Evolutionary conservation across 2,329 filamentous ascomycete species (phyloP), one percentile per base, ranked within the genome.

Genomic region (Alternaria alternata): DNA sequence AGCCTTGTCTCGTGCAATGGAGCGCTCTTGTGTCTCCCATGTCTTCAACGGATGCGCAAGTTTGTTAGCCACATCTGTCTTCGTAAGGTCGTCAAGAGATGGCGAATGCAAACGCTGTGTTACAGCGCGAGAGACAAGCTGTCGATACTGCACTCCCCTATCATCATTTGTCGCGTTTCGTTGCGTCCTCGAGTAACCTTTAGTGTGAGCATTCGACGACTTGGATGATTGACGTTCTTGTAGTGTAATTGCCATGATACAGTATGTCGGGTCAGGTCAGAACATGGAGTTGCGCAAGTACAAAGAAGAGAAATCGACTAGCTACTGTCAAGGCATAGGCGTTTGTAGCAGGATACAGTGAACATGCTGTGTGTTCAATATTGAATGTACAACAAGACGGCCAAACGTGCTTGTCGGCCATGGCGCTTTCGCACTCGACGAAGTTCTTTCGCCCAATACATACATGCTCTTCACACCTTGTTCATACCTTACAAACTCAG

Each of bases 41-140:
- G 39, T 30, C 28, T 44, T 12, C 20, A 44, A 2, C 12, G 39
- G 22, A 2, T 30, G 20, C 16, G 16, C 32, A 5, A 24, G 7
- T 36, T 4, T 11, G 6, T 5, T 3, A 12, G 20, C 20, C 46
- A 4, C 18, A 16, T 36, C 8, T 6, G 20, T 49, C 32, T n/a
- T 22, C 0, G 34, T 30, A 5, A 49, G n/a, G 1, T 42, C 18
- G 0, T 55, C 53, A n/a, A 58, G 55, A 2, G 57, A 57, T 5
- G 61, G 46, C 3, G 56, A 61, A n/a, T 67, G 63, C 5, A 69
- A 30, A 9, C 63, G 61, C 42, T 70, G 68, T 2, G 68, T 70
- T 28, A 46, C 36, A 1, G 54, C 64, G 7, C 63, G 49, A 3
- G 66, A 70, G 14, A 69, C 42, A 41, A 70, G 64, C n/a, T 65